A percentile compares a stretch with the other conserved stretches of the same genome.
Evolutionary conservation across 2,329 filamentous ascomycete species (phyloP).

Genomic region (Aureobasidium sp.): DNA sequence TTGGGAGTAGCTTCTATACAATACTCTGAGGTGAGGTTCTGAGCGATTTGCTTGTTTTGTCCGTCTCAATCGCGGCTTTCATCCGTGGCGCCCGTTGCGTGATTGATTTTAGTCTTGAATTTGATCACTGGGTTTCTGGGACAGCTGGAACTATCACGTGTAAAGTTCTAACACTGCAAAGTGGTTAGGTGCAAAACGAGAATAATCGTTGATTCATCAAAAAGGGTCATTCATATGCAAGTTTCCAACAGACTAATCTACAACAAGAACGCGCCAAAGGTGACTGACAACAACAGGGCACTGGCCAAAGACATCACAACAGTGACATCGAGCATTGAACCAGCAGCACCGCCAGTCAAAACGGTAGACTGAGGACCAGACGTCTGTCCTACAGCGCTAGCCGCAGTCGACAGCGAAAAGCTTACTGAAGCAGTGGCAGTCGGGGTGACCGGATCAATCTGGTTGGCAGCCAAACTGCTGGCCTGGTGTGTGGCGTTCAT

Average conservation of each 20-base stretch:
- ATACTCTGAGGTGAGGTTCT: no score
- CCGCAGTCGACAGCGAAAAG: not conserved
- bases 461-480: not conserved
- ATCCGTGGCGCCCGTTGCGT: no score
- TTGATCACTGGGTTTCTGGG: no score
- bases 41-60: no score
- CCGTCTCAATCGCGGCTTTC: no score
- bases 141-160: no score
- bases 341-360: not conserved
- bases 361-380: not conserved
- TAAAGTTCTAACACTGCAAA: no score
- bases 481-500: not conserved
- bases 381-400: not conserved
- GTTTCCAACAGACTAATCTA: not conserved
- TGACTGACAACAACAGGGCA: not conserved
- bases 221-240: not conserved
- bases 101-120: no score
- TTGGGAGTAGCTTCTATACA: no score
- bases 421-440: slow-evolving; percentile 1
- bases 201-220: not conserved
- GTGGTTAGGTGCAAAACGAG: no score
- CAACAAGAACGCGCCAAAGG: not conserved
- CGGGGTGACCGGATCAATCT: not conserved
- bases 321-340: not conserved
- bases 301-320: not conserved